Percentiles rank a stretch among this genome's conserved stretches.
These are phyloP conservation scores for Arabis alpina DNA, from an alignment of 345 rosid species.

Conservation along the genomic window DNA sequence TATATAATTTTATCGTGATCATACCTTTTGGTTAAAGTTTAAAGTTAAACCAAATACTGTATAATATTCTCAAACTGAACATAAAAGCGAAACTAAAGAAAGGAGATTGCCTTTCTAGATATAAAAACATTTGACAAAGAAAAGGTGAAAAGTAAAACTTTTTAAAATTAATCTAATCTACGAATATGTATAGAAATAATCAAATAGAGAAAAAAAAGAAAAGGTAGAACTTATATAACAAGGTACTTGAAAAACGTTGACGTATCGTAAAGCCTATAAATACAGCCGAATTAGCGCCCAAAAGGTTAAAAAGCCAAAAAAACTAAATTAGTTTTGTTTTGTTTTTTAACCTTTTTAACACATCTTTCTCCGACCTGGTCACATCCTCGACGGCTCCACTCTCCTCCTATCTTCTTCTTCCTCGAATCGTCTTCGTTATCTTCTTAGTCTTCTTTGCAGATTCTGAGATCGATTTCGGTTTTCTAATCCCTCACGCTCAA, in stretches of 20 bases:
- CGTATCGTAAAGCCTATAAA: constrained; percentile 28
- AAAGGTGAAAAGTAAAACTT: constrained; percentile 21
- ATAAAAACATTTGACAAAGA: constrained; percentile 1
- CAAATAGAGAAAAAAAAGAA: not conserved
- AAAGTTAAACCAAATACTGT: too few relatives aligned
- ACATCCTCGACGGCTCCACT: constrained; percentile 42
- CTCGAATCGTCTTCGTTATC: not conserved
- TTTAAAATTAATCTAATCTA: too few relatives aligned
- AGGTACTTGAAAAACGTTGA: not conserved
- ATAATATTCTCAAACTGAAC: not conserved
- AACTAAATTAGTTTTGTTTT: not conserved
- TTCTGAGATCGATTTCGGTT: not conserved
- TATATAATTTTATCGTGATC: not conserved
- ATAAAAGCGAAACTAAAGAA: not conserved
- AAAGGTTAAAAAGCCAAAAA: constrained; percentile 12
- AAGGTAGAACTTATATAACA: constrained; percentile 1
- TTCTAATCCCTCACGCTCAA: not conserved
- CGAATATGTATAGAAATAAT: not conserved
- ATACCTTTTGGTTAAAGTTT: not conserved
- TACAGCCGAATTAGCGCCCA: constrained; percentile 27
- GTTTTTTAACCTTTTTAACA: constrained; percentile 6
- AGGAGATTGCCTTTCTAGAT: constrained; percentile 16
- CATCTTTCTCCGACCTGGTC: constrained; percentile 27
- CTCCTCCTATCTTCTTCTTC: constrained; percentile 24
- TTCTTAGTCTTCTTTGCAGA: not conserved